Evolutionary conservation across 352 stramenopile genomes (phyloP), one percentile per base, ranked within the genome.

Genomic region (Phytopythium sindhum): DNA sequence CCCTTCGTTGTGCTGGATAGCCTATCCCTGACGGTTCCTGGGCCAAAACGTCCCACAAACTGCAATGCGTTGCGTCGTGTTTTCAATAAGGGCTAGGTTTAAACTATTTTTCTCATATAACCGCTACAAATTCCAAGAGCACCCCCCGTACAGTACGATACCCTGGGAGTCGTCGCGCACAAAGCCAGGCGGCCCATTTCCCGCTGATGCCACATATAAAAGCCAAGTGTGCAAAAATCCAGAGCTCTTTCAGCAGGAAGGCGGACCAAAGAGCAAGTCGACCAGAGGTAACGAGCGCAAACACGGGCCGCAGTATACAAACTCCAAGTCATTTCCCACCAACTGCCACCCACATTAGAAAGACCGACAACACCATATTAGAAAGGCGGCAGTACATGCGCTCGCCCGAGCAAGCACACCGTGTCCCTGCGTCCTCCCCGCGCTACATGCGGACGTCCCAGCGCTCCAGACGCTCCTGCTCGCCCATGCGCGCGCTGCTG

Each of bases 301-400:
- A 39, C 33, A 39, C 31, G 14, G 33, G 21, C 41, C 23, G 39
- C 48, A 24, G 23, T 12, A 64, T 51, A 58, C 50, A 65, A 61
- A 62, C n/a, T 0, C 57, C 57, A 62, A 65, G 58, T 61, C 51
- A 57, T 23, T 19, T 39, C 48, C 42, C 47, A 35, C 24, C 23
- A n/a, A n/a, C n/a, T n/a, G n/a, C 39, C 39, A 19, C 21, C 42
- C n/a, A 50, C 2, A 54, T 11, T 19, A 23, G 44, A 29, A 12
- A 53, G 14, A n/a, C 24, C 21, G 24, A 52, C 45, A 29, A 29
- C 47, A 2, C 14, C n/a, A 52, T 8, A n/a, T 11, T 15, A n/a
- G 42, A 7, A 50, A 26, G 17, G 10, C 42, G 42, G 42, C 42
- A 21, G 33, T 4, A 39, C 33, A 15, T 11, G 14, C 33, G 10